These are phyloP conservation scores for Betula pendula DNA, from an alignment of 306 rosid genomes.

Conservation along the genomic window DNA sequence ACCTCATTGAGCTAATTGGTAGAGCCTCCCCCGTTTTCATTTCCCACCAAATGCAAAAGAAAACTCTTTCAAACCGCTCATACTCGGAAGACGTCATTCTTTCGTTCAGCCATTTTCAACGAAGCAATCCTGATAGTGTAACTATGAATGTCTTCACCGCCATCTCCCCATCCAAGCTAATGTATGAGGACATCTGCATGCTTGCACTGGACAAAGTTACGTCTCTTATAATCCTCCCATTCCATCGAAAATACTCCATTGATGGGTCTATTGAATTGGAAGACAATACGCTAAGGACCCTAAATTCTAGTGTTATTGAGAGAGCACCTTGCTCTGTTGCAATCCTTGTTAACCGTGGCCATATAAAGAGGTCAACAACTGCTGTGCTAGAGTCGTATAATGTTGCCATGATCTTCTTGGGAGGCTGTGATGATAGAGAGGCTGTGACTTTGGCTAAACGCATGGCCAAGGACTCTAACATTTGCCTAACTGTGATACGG, in stretches of 20 bases:
- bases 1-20: slow-evolving; percentile 62
- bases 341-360: slow-evolving; percentile 45
- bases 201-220: slow-evolving; percentile 59
- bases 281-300: slow-evolving; percentile 37
- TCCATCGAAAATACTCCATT: slow-evolving; percentile 51
- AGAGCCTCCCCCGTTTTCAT: slow-evolving; percentile 63
- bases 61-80: slow-evolving; percentile 4
- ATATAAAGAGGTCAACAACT: slow-evolving; percentile 28
- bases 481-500: slow-evolving; percentile 36
- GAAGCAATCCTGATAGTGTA: slow-evolving; percentile 28
- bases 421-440: slow-evolving; percentile 74
- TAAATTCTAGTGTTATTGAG: slow-evolving; percentile 49
- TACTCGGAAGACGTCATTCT: slow-evolving; percentile 34
- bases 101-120: slow-evolving; percentile 42
- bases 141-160: slow-evolving; percentile 51
- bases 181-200: slow-evolving; percentile 69
- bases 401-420: slow-evolving; percentile 58
- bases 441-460: slow-evolving; percentile 46
- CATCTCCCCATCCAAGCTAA: slow-evolving; percentile 50
- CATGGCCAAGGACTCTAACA: slow-evolving; percentile 39
- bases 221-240: slow-evolving; percentile 62
- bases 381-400: slow-evolving; percentile 18
- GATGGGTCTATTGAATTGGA: slow-evolving; percentile 54
- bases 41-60: slow-evolving; percentile 49
- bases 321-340: slow-evolving; percentile 75